Evolutionary conservation across 2,329 filamentous ascomycete species (phyloP).

Genomic region (Sordariomycetes sp.): DNA sequence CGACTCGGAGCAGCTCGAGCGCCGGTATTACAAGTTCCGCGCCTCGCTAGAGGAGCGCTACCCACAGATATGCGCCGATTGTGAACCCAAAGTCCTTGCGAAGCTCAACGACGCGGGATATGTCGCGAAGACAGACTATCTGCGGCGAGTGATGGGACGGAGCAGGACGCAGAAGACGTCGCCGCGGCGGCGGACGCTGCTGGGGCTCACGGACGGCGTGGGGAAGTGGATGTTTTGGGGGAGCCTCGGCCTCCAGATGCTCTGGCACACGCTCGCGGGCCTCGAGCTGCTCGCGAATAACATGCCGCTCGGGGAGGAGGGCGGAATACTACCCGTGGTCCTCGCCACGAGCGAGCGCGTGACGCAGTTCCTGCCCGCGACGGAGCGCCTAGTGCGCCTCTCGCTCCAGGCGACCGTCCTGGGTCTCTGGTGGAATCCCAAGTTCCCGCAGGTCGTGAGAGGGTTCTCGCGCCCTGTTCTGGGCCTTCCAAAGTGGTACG

Average conservation of each 20-base stretch:
- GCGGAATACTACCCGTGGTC: not conserved
- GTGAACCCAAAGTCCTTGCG: conserved; percentile 59
- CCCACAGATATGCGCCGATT: conserved; percentile 75
- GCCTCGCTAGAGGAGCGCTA: conserved; percentile 67
- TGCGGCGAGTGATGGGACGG: conserved; percentile 62
- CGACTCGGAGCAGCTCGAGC: conserved; percentile 55
- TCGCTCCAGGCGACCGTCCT: conserved; percentile 33
- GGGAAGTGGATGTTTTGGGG: conserved; percentile 33
- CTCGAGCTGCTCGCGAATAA: conserved; percentile 10
- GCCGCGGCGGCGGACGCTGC: conserved; percentile 16
- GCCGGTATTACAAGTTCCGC: conserved; percentile 56
- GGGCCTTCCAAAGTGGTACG: conserved; percentile 53
- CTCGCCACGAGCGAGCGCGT: conserved; percentile 6
- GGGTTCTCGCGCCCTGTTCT: conserved; percentile 46
- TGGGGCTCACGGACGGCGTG: conserved; percentile 27
- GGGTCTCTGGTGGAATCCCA: conserved; percentile 57
- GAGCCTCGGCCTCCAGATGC: conserved; percentile 29
- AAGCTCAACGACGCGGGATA: conserved; percentile 62
- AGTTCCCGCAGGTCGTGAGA: conserved; percentile 44
- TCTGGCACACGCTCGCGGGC: conserved; percentile 32
- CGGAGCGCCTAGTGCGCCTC: conserved; percentile 27
- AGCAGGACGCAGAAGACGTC: conserved; percentile 27
- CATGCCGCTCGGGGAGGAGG: not conserved
- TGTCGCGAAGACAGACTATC: conserved; percentile 69
- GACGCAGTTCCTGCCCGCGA: conserved; percentile 22